These are phyloP conservation scores for Aspergillus pseudoglaucus DNA, from an alignment of 2,329 filamentous ascomycete genomes.

Conservation along the genomic window DNA sequence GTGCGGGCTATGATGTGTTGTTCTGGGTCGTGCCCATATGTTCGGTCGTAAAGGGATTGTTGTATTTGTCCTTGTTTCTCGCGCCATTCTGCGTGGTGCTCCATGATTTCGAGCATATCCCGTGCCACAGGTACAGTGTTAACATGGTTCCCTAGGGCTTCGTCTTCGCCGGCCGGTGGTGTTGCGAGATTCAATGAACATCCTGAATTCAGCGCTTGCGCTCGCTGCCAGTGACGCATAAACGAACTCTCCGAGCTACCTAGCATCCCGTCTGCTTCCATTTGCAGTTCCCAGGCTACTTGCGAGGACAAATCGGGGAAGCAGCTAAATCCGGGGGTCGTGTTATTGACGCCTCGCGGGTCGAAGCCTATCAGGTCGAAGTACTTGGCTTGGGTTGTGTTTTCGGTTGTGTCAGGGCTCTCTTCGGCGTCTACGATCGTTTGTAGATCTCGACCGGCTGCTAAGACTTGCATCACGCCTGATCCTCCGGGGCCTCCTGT, in stretches of 20 bases:
- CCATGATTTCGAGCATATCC: slow-evolving; percentile 33
- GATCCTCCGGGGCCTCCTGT: slow-evolving; percentile 41
- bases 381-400: slow-evolving; percentile 11
- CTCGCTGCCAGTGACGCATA: slow-evolving; percentile 28
- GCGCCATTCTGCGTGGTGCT: slow-evolving; percentile 35
- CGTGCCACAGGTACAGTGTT: slow-evolving; percentile 29
- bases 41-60: slow-evolving; percentile 12
- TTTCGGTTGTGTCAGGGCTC: slow-evolving; percentile 8
- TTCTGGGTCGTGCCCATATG: slow-evolving; percentile 12
- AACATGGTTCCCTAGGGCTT: slow-evolving; percentile 25
- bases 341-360: slow-evolving; percentile 39
- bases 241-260: slow-evolving; percentile 24
- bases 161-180: slow-evolving; percentile 8
- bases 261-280: slow-evolving; percentile 30
- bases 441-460: slow-evolving; percentile 29
- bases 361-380: slow-evolving; percentile 43
- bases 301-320: slow-evolving; percentile 28
- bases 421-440: slow-evolving; percentile 30
- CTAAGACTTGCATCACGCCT: slow-evolving; percentile 31
- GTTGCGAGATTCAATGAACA: slow-evolving; percentile 22
- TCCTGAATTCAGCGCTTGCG: slow-evolving; percentile 24
- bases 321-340: slow-evolving; percentile 35
- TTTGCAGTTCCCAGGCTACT: slow-evolving; percentile 28
- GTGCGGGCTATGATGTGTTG: slow-evolving; percentile 20
- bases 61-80: slow-evolving; percentile 23